These are phyloP conservation scores for Isoetes engelmannii DNA, from an alignment of 83 land plant genomes.

Conservation along the genomic window DNA sequence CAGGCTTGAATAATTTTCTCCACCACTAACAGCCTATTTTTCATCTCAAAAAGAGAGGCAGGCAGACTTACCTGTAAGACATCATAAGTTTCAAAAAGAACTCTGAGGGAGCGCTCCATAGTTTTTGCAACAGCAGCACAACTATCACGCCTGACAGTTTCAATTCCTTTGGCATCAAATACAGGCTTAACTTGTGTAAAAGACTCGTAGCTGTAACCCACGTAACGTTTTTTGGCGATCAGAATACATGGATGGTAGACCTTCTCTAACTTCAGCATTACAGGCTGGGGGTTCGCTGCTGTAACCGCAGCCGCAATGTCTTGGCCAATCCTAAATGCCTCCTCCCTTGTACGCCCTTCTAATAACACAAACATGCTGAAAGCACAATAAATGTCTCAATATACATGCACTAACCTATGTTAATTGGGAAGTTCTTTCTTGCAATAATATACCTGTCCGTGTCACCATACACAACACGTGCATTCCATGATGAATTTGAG, in stretches of 20 bases:
- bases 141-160: constrained; percentile 89
- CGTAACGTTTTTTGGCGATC: constrained; percentile 91
- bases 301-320: constrained; percentile 83
- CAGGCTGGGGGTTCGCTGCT: constrained; percentile 83
- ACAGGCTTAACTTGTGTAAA: constrained; percentile 51
- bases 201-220: constrained; percentile 90
- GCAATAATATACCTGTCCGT: constrained; percentile 69
- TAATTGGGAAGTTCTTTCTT: no score
- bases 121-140: constrained; percentile 87
- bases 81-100: constrained; percentile 66
- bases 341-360: constrained; percentile 63
- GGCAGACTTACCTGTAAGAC: constrained; percentile 48
- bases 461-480: constrained; percentile 96
- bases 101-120: constrained; percentile 64
- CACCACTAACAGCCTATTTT: no score
- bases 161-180: constrained; percentile 98
- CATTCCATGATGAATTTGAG: constrained; percentile 59
- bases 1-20: background rate
- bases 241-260: constrained; percentile 89
- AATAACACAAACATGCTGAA: constrained; percentile 91
- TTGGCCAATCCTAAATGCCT: constrained; percentile 77
- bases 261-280: constrained; percentile 86
- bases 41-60: constrained; percentile 2
- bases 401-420: no score
- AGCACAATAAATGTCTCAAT: background rate